Conservation (phyloP, 2,329 filamentous ascomycete genomes). For the Fusarium globosum region DNA sequence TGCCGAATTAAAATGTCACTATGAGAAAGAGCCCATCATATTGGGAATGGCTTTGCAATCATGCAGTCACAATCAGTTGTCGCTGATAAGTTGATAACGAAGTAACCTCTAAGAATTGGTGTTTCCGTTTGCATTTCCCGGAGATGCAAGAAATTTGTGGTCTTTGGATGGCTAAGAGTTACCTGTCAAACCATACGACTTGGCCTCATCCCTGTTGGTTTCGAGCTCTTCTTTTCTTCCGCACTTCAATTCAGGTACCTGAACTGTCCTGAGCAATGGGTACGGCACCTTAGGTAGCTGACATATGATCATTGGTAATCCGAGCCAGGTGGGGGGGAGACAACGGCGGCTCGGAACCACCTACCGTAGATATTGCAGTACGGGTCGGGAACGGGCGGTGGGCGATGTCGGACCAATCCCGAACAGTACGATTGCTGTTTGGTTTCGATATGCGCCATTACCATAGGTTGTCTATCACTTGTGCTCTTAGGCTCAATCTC, state of each 20-base stretch:
- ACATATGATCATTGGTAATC: slow-evolving; percentile 42
- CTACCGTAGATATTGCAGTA: background rate
- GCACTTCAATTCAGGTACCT: slow-evolving; percentile 22
- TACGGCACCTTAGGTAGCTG: slow-evolving; percentile 19
- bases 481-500: slow-evolving; percentile 18
- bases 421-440: slow-evolving; percentile 29
- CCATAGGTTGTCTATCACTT: slow-evolving; percentile 31
- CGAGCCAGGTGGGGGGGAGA: slow-evolving; percentile 20
- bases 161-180: slow-evolving; percentile 31
- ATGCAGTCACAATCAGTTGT: slow-evolving; percentile 13
- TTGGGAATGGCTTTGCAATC: slow-evolving; percentile 23
- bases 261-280: background rate
- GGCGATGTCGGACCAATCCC: slow-evolving; percentile 46
- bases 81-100: slow-evolving; percentile 31
- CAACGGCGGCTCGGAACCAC: slow-evolving; percentile 8
- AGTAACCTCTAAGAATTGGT: slow-evolving; percentile 9
- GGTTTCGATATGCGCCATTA: slow-evolving; percentile 19
- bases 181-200: slow-evolving; percentile 41
- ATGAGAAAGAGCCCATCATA: slow-evolving; percentile 17
- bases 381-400: slow-evolving; percentile 12
- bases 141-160: slow-evolving; percentile 34
- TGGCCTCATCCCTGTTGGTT: slow-evolving; percentile 1
- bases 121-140: slow-evolving; percentile 25
- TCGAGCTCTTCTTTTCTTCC: background rate
- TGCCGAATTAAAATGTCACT: background rate